Evolutionary conservation across 148 eudicot genomes (phyloP).

Genomic region (Fagopyrum homotropicum): DNA sequence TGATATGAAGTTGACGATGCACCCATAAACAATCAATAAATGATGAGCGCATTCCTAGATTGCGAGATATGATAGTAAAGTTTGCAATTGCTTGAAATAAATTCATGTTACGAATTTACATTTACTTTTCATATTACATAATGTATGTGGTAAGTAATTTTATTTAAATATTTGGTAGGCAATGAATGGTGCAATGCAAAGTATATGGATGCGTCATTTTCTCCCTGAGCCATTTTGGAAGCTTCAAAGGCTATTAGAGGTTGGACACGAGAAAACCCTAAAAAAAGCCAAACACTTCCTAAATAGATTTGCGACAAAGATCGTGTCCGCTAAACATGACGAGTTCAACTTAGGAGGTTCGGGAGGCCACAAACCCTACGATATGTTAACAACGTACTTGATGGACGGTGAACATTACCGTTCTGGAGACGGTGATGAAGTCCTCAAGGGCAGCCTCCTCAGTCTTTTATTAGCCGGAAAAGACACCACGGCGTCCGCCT

Average conservation of each 20-base stretch:
- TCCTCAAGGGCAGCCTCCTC: constrained; percentile 14
- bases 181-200: constrained; percentile 15
- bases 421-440: not conserved
- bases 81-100: not conserved
- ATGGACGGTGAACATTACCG: not conserved
- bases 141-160: not conserved
- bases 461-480: constrained; percentile 22
- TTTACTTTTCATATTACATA: not conserved
- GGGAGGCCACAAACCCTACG: not conserved
- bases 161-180: constrained; percentile 7
- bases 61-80: too few species aligned
- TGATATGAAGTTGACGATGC: too few species aligned
- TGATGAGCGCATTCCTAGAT: too few species aligned
- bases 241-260: constrained; percentile 19
- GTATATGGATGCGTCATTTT: constrained; percentile 21
- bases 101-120: not conserved
- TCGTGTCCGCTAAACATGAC: constrained; percentile 11
- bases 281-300: constrained; percentile 12
- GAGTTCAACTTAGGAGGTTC: not conserved
- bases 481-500: constrained; percentile 21
- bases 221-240: constrained; percentile 28
- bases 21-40: too few species aligned
- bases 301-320: not conserved
- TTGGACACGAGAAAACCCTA: constrained; percentile 26
- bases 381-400: constrained; percentile 16